Percentiles rank a stretch among this genome's conserved stretches.
Evolutionary conservation across 2,329 filamentous ascomycete species (phyloP).

Genomic region (Monosporascus sp.): DNA sequence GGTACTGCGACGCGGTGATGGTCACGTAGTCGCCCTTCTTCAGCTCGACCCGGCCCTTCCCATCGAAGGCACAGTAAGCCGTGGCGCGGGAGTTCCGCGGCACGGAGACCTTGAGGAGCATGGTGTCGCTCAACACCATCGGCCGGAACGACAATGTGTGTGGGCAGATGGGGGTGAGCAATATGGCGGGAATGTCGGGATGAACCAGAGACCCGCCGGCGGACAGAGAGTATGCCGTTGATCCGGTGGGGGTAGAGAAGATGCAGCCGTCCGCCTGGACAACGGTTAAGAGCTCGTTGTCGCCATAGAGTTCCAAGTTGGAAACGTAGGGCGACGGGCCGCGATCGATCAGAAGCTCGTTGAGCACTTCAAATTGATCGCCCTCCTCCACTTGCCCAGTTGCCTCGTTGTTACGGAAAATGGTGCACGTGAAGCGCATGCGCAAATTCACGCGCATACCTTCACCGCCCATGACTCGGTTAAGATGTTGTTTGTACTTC

Average conservation of each 20-base stretch:
- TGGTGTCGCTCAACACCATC: slow-evolving; percentile 94
- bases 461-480: slow-evolving; percentile 84
- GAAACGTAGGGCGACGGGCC: slow-evolving; percentile 96
- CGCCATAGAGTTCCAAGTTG: slow-evolving; percentile 91
- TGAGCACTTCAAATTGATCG: slow-evolving; percentile 96
- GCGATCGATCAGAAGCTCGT: slow-evolving; percentile 96
- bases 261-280: slow-evolving; percentile 97
- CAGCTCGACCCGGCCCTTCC: slow-evolving; percentile 91
- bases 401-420: slow-evolving; percentile 66
- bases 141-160: slow-evolving; percentile 95
- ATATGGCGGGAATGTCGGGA: slow-evolving; percentile 92
- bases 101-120: slow-evolving; percentile 84
- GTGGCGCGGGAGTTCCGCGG: slow-evolving; percentile 82
- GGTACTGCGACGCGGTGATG: slow-evolving; percentile 91
- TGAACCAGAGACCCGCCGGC: slow-evolving; percentile 94
- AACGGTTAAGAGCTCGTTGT: slow-evolving; percentile 89
- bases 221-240: slow-evolving; percentile 92
- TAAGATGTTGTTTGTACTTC: slow-evolving; percentile 79
- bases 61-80: slow-evolving; percentile 95
- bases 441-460: slow-evolving; percentile 97
- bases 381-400: slow-evolving; percentile 72
- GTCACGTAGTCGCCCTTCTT: slow-evolving; percentile 93
- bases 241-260: slow-evolving; percentile 91
- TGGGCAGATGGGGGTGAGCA: slow-evolving; percentile 94
- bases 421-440: slow-evolving; percentile 98